Base-by-base conservation (phyloP, 1,284 basidiomycete genomes). In the Moesziomyces antarcticus region DNA sequence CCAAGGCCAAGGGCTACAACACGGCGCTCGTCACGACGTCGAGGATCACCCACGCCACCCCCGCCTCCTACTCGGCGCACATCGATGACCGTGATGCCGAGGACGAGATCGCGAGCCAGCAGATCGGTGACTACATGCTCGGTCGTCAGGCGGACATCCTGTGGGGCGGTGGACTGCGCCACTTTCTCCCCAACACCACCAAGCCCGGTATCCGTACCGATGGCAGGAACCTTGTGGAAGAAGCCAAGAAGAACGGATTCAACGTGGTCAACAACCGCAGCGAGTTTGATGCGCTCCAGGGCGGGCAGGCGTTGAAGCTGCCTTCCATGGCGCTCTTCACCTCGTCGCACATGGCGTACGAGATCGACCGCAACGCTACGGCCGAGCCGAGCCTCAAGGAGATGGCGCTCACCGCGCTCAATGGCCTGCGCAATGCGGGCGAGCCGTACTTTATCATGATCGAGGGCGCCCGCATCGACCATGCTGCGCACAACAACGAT, bases 361-460 rank as follows among this genome's bases (percentile, higher is more conserved):
- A 84, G 71, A 56, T 84, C 24, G 83, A 84, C 64, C 66, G 83
- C 20, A 78, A 82, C 59, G 56, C 73, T 0, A 77, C 64, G 6
- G 41, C 56, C 21, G 75, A 84, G 68, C 83, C 83, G 6, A 75
- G 73, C 9, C 73, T 84, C 44, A 71, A 76, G 44, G 80, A 83
- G 63, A 84, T 84, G 81, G 78, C 83, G 1, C 61, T 79, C 27
- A 79, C 80, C 10, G 81, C 83, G 3, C 75, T 84, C 49, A 73
- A 76, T 27, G 77, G 74, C 1, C 75, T 84, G 35, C 70, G 79
- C 56, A 53, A 68, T 42, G 54, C 47, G 49, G 68, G 78, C 52
- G 63, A 79, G 72, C 82, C 81, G 0, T 84, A 78, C 77, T 83
- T 84, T 64, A 74, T 84, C 58, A 83, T 84, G 79, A 77, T 73